Percentiles rank a stretch among this genome's conserved stretches.
Conservation (phyloP, 306 rosid genomes). For the Pyrus communis region DNA sequence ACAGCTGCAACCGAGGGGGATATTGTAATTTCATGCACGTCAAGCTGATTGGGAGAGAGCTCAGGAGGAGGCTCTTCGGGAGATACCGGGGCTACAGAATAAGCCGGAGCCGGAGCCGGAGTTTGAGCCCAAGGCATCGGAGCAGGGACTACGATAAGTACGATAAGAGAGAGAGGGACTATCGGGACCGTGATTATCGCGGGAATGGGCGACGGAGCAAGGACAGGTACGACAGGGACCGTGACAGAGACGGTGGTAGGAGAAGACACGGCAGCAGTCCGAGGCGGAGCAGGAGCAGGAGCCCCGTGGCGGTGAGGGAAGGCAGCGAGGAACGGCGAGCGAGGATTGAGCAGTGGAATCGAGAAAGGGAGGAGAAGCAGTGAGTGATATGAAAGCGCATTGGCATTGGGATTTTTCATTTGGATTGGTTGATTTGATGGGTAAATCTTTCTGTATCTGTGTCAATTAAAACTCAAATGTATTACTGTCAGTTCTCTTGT, state of each 20-base stretch:
- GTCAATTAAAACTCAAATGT: too few species aligned
- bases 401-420: too few species aligned
- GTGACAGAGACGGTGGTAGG: conserved; percentile 42
- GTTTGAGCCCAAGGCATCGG: too few species aligned
- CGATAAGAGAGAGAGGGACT: too few species aligned
- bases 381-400: too few species aligned
- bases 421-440: too few species aligned
- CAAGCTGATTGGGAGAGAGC: conserved; percentile 57
- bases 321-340: conserved; percentile 85
- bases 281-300: conserved; percentile 45
- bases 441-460: too few species aligned
- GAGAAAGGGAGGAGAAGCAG: conserved; percentile 47
- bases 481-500: too few species aligned
- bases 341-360: conserved; percentile 78
- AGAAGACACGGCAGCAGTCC: conserved; percentile 44
- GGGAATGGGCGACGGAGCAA: conserved; percentile 29
- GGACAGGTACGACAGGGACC: too few species aligned
- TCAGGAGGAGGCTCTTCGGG: too few species aligned
- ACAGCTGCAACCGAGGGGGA: conserved; percentile 67
- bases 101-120: conserved; percentile 1
- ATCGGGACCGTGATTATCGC: too few species aligned
- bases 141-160: too few species aligned
- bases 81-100: background rate
- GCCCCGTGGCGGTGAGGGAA: conserved; percentile 55
- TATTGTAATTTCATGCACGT: conserved; percentile 72